Percentiles rank a stretch among this genome's conserved stretches.
These are phyloP conservation scores for Lasiodiplodia theobromae DNA, from an alignment of 2,329 filamentous ascomycete species.

Conservation along the genomic window DNA sequence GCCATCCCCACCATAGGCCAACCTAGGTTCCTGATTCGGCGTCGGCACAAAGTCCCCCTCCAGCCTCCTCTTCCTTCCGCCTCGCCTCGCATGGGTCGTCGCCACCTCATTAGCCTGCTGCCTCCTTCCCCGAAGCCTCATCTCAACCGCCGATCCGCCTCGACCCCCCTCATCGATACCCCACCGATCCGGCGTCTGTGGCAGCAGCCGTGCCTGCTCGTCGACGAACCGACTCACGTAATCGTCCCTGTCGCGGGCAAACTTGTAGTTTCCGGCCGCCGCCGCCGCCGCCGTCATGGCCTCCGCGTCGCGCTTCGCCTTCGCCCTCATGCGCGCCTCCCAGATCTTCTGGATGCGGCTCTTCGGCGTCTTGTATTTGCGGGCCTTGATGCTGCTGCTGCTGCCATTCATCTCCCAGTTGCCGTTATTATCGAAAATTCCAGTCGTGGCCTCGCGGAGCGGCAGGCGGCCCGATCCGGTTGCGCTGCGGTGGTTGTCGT, in stretches of 20 bases:
- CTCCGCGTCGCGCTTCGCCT: neutral
- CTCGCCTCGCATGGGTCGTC: neutral
- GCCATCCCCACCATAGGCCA: neutral
- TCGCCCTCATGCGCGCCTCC: neutral
- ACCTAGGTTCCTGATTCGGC: neutral
- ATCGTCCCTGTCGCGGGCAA: neutral
- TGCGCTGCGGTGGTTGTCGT: too few relatives aligned
- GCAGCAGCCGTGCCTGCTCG: neutral
- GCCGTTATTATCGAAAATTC: too few relatives aligned
- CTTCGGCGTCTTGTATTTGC: neutral
- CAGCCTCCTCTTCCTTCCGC: neutral
- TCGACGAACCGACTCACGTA: neutral
- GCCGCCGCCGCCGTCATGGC: neutral
- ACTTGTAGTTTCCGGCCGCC: neutral
- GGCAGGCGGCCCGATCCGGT: neutral
- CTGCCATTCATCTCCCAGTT: neutral
- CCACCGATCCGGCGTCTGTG: neutral
- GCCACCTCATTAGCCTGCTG: neutral
- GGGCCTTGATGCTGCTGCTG: neutral
- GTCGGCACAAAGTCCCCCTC: neutral
- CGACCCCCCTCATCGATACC: neutral
- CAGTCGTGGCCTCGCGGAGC: neutral
- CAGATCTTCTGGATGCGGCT: slow-evolving; percentile 13
- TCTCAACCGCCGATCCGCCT: neutral
- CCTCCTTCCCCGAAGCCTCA: neutral